Conservation (phyloP, 306 rosid genomes). For the Purshia tridentata region DNA sequence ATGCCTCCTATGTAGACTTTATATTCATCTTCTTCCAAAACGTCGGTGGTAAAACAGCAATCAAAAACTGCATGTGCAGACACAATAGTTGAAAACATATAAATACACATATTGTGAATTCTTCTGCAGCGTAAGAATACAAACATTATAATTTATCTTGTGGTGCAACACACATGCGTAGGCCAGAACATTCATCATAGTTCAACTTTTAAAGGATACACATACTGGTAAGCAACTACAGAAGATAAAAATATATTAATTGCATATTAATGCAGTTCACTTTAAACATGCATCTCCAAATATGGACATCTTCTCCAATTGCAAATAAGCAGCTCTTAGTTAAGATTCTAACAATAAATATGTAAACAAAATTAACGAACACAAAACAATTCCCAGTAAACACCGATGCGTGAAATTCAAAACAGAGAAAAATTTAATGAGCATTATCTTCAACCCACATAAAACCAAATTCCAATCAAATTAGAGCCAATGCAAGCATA, state of each 20-base stretch:
- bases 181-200: background rate
- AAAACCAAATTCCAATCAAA: conserved; percentile 20
- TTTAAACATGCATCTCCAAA: conserved; percentile 4
- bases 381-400: conserved; percentile 20
- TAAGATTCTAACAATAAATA: background rate
- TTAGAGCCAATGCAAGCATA: conserved; percentile 42
- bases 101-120: background rate
- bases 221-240: background rate
- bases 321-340: background rate
- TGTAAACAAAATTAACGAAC: background rate
- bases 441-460: conserved; percentile 21
- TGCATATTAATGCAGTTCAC: background rate
- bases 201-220: background rate
- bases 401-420: conserved; percentile 14
- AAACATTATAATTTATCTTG: background rate
- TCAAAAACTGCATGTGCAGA: conserved; percentile 71
- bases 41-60: conserved; percentile 87
- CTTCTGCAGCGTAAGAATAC: conserved; percentile 24
- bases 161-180: background rate
- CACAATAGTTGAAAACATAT: conserved; percentile 27
- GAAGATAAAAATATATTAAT: background rate
- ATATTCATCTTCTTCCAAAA: conserved; percentile 70
- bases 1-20: conserved; percentile 74
- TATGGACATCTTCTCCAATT: background rate
- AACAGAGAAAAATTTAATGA: background rate